A percentile compares a stretch with the other conserved stretches of the same genome.
These are phyloP conservation scores for Taiwanofungus camphoratus DNA, from an alignment of 1,284 basidiomycete genomes.

Conservation along the genomic window DNA sequence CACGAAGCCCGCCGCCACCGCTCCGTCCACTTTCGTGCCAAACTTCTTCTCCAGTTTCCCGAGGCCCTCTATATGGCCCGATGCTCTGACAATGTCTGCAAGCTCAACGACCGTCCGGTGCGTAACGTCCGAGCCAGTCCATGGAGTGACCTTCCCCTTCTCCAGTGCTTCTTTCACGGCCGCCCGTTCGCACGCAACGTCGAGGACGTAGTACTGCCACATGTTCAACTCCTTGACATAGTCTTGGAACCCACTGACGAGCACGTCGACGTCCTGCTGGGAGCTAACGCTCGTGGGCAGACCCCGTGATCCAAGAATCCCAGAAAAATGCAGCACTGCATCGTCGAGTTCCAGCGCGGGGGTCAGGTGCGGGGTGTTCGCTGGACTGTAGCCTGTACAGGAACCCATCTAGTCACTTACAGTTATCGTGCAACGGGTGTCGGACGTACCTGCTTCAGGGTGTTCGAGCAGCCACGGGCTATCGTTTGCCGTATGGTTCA, in stretches of 20 bases:
- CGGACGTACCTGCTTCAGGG: conserved; percentile 80
- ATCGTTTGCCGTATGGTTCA: conserved; percentile 94
- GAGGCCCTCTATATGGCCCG: conserved; percentile 52
- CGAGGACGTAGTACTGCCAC: conserved; percentile 92
- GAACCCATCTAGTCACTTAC: not conserved
- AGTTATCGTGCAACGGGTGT: conserved; percentile 2
- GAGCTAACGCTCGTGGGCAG: conserved; percentile 68
- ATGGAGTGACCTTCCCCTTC: conserved; percentile 38
- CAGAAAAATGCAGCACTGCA: conserved; percentile 78
- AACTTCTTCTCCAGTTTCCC: conserved; percentile 63
- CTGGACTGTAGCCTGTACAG: conserved; percentile 73
- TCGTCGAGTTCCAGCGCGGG: conserved; percentile 87
- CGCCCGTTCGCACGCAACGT: conserved; percentile 56
- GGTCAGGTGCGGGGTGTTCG: conserved; percentile 84
- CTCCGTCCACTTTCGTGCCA: conserved; percentile 56
- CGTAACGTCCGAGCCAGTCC: conserved; percentile 51
- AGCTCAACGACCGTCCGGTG: conserved; percentile 64
- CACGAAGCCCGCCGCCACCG: conserved; percentile 61
- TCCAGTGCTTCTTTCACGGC: conserved; percentile 47
- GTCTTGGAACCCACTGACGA: conserved; percentile 60
- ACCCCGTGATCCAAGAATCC: conserved; percentile 54
- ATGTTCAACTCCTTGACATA: conserved; percentile 64
- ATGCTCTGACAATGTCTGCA: conserved; percentile 53
- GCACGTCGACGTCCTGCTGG: conserved; percentile 58
- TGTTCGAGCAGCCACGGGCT: conserved; percentile 88